A percentile compares a stretch with the other conserved stretches of the same genome.
These are phyloP conservation scores for Luzula sylvatica DNA, from an alignment of 176 grass and related monocot species.

Conservation along the genomic window DNA sequence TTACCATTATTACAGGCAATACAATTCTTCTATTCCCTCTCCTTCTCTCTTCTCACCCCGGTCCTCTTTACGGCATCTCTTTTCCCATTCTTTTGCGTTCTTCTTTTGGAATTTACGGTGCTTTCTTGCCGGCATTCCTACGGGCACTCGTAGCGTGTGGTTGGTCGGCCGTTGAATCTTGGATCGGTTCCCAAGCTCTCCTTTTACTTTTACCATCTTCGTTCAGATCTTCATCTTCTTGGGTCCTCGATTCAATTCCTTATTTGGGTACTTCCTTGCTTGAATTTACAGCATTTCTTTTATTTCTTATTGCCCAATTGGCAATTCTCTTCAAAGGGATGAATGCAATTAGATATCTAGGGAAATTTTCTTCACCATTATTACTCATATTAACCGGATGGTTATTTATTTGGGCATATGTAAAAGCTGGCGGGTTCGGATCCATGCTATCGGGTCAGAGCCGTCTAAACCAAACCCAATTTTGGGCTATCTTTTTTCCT, in stretches of 20 bases:
- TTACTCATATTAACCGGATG: constrained; percentile 10
- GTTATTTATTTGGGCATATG: constrained; percentile 32
- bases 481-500: constrained; percentile 38
- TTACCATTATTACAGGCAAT: constrained; percentile 7
- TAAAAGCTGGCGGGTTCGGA: constrained; percentile 30
- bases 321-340: constrained; percentile 29
- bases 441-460: constrained; percentile 25
- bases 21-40: constrained; percentile 23
- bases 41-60: constrained; percentile 13
- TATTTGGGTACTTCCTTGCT: constrained; percentile 29
- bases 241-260: constrained; percentile 1
- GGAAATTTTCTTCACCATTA: constrained; percentile 19
- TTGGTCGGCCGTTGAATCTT: constrained; percentile 37
- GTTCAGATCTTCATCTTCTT: constrained; percentile 2
- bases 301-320: constrained; percentile 23
- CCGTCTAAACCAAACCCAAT: constrained; percentile 12
- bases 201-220: constrained; percentile 24
- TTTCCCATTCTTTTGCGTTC: constrained; percentile 23
- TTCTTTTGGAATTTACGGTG: constrained; percentile 20
- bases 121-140: constrained; percentile 19
- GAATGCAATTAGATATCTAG: constrained; percentile 5
- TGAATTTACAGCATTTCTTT: constrained; percentile 28
- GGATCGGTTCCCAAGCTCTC: constrained; percentile 27
- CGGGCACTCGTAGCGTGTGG: constrained; percentile 36
- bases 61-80: constrained; percentile 20